These are phyloP conservation scores for Ceratocystis alfenasii DNA, from an alignment of 2,329 filamentous ascomycete genomes.

Conservation along the genomic window DNA sequence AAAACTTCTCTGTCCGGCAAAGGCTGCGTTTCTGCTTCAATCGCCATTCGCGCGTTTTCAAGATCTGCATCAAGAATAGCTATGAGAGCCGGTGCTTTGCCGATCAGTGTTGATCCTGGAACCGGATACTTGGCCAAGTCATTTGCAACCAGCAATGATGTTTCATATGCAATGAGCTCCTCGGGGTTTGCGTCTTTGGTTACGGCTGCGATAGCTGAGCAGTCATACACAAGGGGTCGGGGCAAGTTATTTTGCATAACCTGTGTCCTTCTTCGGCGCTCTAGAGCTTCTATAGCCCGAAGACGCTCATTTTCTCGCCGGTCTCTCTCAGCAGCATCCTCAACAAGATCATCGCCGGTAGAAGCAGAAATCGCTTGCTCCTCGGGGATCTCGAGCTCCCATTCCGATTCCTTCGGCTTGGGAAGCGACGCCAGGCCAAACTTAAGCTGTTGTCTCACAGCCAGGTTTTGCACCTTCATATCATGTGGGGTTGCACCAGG, in stretches of 20 bases:
- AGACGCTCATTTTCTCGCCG: conserved; percentile 60
- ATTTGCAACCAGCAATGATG: conserved; percentile 65
- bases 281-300: conserved; percentile 61
- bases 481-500: conserved; percentile 63
- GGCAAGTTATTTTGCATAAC: conserved; percentile 81
- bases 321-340: conserved; percentile 61
- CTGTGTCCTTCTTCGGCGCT: conserved; percentile 74
- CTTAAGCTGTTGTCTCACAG: conserved; percentile 55
- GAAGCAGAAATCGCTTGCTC: conserved; percentile 52
- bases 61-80: conserved; percentile 59
- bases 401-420: conserved; percentile 85
- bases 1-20: conserved; percentile 40
- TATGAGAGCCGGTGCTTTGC: conserved; percentile 47
- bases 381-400: conserved; percentile 84
- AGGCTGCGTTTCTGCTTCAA: conserved; percentile 56
- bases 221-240: conserved; percentile 60
- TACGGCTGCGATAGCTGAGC: conserved; percentile 47
- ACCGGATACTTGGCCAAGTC: conserved; percentile 67
- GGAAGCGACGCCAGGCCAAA: conserved; percentile 70
- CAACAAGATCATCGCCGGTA: conserved; percentile 40
- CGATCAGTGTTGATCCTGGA: conserved; percentile 53
- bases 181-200: conserved; percentile 50
- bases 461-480: conserved; percentile 56
- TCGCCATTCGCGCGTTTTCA: conserved; percentile 61
- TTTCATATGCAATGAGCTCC: conserved; percentile 61